These are phyloP conservation scores for Cupressus sempervirens DNA, from an alignment of 75 land plant species.

Conservation along the genomic window DNA sequence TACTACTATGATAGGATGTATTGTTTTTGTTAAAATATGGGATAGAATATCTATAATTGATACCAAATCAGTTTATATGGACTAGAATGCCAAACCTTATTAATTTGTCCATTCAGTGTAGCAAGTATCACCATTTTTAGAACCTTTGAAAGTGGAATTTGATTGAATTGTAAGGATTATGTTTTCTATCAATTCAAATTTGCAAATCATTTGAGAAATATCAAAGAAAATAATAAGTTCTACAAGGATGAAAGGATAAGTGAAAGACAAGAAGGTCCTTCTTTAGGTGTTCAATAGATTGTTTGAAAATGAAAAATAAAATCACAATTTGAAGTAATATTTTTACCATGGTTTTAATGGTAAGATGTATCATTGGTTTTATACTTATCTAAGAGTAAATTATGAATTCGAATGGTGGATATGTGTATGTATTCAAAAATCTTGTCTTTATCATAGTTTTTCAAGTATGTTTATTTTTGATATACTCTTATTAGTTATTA, in stretches of 20 bases:
- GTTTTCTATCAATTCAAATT: conserved; percentile 43
- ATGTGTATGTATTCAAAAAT: neutral
- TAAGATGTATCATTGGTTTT: neutral
- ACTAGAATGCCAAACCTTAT: no score
- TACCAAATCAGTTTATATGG: no score
- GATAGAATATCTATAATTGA: neutral
- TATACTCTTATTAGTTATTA: conserved; percentile 91
- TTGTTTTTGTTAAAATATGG: neutral
- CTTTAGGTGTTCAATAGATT: conserved; percentile 63
- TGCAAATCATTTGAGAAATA: conserved; percentile 66
- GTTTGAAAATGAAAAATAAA: conserved; percentile 62
- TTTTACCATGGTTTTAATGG: neutral
- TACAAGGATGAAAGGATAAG: conserved; percentile 66
- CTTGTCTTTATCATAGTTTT: neutral
- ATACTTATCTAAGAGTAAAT: neutral
- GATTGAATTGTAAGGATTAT: neutral
- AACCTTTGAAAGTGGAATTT: neutral
- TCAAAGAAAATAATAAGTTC: conserved; percentile 91
- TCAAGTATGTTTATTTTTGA: conserved; percentile 90
- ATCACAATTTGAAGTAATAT: conserved; percentile 55
- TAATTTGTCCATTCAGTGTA: no score
- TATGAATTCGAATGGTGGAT: neutral
- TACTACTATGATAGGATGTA: neutral
- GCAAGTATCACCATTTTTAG: no score
- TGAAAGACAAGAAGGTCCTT: conserved; percentile 57